These are phyloP conservation scores for Diddensiella caesifluorescens DNA, from an alignment of 805 yeast genomes.

Conservation along the genomic window DNA sequence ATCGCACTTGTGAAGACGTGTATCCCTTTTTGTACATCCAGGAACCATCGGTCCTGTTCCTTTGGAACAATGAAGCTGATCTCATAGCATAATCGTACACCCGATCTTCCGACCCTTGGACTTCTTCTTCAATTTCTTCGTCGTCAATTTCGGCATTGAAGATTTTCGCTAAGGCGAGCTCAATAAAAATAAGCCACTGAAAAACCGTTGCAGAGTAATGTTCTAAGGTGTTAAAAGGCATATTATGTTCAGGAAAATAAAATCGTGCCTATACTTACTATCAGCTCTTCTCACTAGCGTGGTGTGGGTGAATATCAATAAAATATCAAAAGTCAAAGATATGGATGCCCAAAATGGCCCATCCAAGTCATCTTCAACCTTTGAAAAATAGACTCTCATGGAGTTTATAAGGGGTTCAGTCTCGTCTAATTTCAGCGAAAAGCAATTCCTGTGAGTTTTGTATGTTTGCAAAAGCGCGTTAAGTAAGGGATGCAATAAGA, in stretches of 20 bases:
- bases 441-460: neutral
- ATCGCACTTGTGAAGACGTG: too few species aligned
- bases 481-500: neutral
- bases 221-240: too few species aligned
- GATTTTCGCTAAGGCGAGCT: too few species aligned
- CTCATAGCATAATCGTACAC: neutral
- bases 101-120: too few species aligned
- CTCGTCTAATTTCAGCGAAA: conserved; percentile 6
- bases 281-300: neutral
- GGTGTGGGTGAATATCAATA: neutral
- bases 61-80: neutral
- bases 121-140: too few species aligned
- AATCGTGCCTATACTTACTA: too few species aligned
- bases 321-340: neutral
- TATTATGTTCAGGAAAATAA: too few species aligned
- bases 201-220: too few species aligned
- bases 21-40: too few species aligned
- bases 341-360: conserved; percentile 1
- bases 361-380: neutral
- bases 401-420: neutral
- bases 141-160: too few species aligned
- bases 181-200: too few species aligned
- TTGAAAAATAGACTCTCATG: neutral
- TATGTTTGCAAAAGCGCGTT: neutral
- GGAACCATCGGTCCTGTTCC: neutral